Evolutionary conservation across 1,139 yeast species (phyloP).

Genomic region (Zygosaccharomyces pseudobailii): DNA sequence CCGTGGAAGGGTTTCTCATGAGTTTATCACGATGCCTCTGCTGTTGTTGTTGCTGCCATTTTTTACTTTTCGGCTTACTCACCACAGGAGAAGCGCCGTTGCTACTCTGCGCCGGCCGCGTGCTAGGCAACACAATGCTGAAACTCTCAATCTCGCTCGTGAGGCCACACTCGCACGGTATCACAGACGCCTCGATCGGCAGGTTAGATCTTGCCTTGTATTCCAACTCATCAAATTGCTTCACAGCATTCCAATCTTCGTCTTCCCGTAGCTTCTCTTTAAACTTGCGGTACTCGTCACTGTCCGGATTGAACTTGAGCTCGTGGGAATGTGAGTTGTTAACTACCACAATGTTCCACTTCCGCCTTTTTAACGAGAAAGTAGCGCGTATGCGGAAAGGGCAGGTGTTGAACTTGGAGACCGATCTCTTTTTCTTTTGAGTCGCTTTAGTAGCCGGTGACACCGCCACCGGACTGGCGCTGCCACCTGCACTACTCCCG

Average conservation of each 20-base stretch:
- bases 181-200: constrained; percentile 31
- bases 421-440: constrained; percentile 30
- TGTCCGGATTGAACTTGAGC: constrained; percentile 31
- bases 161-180: constrained; percentile 36
- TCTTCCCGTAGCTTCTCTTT: constrained; percentile 27
- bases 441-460: constrained; percentile 1
- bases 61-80: constrained; percentile 17
- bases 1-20: constrained; percentile 15
- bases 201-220: constrained; percentile 30
- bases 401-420: constrained; percentile 42
- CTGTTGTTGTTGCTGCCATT: constrained; percentile 10
- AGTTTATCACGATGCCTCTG: constrained; percentile 11
- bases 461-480: background rate
- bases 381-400: constrained; percentile 71
- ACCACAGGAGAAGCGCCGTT: constrained; percentile 4
- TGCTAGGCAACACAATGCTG: constrained; percentile 32
- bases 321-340: constrained; percentile 47
- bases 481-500: background rate
- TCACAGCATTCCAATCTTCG: constrained; percentile 31
- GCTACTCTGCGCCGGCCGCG: constrained; percentile 5
- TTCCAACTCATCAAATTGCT: constrained; percentile 35
- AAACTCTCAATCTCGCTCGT: constrained; percentile 35
- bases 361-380: constrained; percentile 48
- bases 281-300: constrained; percentile 34
- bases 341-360: constrained; percentile 59